Conservation (phyloP, 495 filamentous ascomycete genomes). For the Talaromyces nanjingensis region DNA sequence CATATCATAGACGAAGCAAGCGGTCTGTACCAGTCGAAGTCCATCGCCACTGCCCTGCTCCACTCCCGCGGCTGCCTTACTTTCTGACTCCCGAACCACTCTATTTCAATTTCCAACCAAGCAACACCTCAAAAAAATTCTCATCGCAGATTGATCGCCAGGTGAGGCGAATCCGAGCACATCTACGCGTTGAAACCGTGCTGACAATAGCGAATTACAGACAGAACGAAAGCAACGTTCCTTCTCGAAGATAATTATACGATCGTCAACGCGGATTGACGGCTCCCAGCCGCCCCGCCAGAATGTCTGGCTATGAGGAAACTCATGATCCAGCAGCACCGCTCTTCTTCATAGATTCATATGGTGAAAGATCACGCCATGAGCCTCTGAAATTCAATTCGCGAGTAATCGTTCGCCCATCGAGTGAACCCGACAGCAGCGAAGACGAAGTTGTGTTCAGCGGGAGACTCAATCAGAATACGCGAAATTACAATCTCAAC, state of each 20-base stretch:
- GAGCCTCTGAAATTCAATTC: constrained; percentile 19
- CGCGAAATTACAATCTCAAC: not conserved
- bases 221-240: not conserved
- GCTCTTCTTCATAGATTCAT: constrained; percentile 22
- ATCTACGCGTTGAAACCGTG: not conserved
- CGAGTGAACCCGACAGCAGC: constrained; percentile 10
- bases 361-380: constrained; percentile 11
- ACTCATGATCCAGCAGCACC: constrained; percentile 1
- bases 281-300: not conserved
- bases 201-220: not conserved
- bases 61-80: not conserved
- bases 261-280: not conserved
- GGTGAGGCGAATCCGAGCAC: not conserved
- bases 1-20: not conserved
- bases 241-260: not conserved
- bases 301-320: constrained; percentile 2
- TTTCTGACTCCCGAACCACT: not conserved
- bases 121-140: no score
- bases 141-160: not conserved
- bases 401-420: not conserved
- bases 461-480: constrained; percentile 20
- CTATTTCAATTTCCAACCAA: not conserved
- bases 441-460: constrained; percentile 41
- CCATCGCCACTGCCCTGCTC: not conserved
- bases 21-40: not conserved